A percentile compares a stretch with the other conserved stretches of the same genome.
Conservation (phyloP, 148 eudicot genomes). For the Agrostemma githago region DNA sequence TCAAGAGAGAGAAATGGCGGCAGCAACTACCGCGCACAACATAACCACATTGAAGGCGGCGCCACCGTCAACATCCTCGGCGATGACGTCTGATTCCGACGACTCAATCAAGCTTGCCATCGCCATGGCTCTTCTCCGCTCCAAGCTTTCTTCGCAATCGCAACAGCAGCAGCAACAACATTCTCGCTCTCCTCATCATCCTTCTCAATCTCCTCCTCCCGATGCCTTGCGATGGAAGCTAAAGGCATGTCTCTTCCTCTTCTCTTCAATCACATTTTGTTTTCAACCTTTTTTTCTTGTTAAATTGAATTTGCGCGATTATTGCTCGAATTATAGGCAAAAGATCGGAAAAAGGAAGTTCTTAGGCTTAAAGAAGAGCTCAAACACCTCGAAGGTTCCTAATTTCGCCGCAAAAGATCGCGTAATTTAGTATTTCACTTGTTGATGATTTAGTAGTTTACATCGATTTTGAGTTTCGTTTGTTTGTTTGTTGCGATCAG, state of each 20-base stretch:
- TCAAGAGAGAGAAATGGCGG: no score
- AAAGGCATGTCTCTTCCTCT: not conserved
- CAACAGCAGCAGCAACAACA: not conserved
- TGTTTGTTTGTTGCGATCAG: not conserved
- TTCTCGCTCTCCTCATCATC: no score
- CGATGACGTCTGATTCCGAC: no score
- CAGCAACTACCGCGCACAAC: no score
- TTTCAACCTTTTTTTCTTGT: not conserved
- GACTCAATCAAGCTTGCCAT: not conserved
- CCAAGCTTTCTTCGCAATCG: not conserved
- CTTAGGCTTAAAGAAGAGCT: not conserved
- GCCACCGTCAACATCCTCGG: no score
- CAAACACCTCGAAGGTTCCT: not conserved
- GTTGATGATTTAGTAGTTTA: not conserved
- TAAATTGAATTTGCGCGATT: not conserved
- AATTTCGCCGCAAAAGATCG: not conserved
- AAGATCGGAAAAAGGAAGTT: conserved; percentile 13
- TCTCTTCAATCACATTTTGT: not conserved
- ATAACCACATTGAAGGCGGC: no score
- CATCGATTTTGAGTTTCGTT: not conserved
- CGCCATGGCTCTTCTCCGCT: not conserved
- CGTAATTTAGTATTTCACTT: not conserved
- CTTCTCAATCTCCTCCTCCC: not conserved
- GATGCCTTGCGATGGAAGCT: not conserved
- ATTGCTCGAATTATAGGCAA: not conserved